Percentiles rank a stretch among this genome's conserved stretches.
These are phyloP conservation scores for Coffea canephora DNA, from an alignment of 257 asterid species.

Conservation along the genomic window DNA sequence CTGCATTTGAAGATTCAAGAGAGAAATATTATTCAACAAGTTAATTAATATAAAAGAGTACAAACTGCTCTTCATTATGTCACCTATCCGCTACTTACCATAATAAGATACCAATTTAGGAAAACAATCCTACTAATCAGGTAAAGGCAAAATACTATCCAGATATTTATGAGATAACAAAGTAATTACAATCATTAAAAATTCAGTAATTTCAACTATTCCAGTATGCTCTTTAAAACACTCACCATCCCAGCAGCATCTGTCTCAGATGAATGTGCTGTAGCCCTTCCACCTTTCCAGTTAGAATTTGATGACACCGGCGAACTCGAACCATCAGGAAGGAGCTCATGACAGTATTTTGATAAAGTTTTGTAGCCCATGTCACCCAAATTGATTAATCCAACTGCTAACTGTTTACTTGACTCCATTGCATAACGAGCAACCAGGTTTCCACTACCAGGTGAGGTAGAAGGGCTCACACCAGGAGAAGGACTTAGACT, in stretches of 20 bases:
- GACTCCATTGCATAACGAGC: slow-evolving; percentile 59
- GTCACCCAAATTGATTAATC: slow-evolving; percentile 49
- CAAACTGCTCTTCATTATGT: not conserved
- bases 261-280: slow-evolving; percentile 34
- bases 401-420: slow-evolving; percentile 49
- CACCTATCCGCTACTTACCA: not conserved
- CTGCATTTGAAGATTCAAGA: slow-evolving; percentile 25
- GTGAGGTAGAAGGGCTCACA: slow-evolving; percentile 58
- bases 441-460: slow-evolving; percentile 45
- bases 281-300: slow-evolving; percentile 43
- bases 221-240: slow-evolving; percentile 8
- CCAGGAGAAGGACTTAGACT: slow-evolving; percentile 55
- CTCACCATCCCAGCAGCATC: slow-evolving; percentile 51
- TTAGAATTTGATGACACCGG: slow-evolving; percentile 35
- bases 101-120: not conserved
- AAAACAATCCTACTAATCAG: not conserved
- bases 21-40: slow-evolving; percentile 1
- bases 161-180: not conserved
- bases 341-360: slow-evolving; percentile 45
- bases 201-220: not conserved
- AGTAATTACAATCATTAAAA: not conserved
- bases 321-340: slow-evolving; percentile 45
- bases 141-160: not conserved
- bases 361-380: slow-evolving; percentile 47
- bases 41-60: not conserved